Evolutionary conservation across 805 yeast species (phyloP).

Genomic region (Wickerhamomyces queroliae): DNA sequence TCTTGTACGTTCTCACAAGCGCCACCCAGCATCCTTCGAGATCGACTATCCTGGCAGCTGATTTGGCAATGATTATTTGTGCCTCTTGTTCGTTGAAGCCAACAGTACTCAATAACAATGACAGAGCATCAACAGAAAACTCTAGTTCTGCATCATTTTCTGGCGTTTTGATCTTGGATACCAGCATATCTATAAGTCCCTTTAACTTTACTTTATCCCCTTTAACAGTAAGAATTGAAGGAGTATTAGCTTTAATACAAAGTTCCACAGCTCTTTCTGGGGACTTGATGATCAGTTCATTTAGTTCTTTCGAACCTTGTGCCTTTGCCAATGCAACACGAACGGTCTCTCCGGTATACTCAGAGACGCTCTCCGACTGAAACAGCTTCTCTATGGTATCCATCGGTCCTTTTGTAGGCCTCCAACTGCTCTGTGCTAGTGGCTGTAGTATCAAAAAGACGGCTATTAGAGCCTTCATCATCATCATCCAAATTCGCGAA

Average conservation of each 20-base stretch:
- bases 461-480: too few relatives aligned
- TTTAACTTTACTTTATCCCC: not conserved
- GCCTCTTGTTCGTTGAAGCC: not conserved
- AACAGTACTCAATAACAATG: not conserved
- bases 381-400: too few relatives aligned
- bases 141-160: not conserved
- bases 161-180: not conserved
- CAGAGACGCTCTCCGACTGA: too few relatives aligned
- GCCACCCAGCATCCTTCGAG: slow-evolving; percentile 19
- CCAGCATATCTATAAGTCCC: not conserved
- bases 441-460: too few relatives aligned
- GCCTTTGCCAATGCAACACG: too few relatives aligned
- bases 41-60: slow-evolving; percentile 13
- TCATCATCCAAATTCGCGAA: too few relatives aligned
- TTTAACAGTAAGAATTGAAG: not conserved
- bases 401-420: too few relatives aligned
- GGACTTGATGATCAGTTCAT: not conserved
- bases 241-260: not conserved
- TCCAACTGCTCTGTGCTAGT: too few relatives aligned
- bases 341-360: too few relatives aligned
- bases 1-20: slow-evolving; percentile 11
- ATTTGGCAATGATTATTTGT: slow-evolving; percentile 10
- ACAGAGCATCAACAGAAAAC: not conserved
- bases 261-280: not conserved
- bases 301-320: too few relatives aligned